Conservation (phyloP, 257 asterid genomes). For the Phtheirospermum japonicum region DNA sequence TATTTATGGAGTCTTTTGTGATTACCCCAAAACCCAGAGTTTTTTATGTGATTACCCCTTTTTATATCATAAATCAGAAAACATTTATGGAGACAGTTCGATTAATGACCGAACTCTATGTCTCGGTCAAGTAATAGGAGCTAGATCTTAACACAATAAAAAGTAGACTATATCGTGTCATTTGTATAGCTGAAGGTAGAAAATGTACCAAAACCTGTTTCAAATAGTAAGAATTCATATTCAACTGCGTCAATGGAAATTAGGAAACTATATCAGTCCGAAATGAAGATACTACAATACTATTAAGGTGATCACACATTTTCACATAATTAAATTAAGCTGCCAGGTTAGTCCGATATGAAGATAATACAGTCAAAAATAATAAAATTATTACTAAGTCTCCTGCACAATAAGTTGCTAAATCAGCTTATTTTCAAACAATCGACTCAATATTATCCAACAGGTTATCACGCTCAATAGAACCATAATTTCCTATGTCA, state of each 20-base stretch:
- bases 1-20: no score
- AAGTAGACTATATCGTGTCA: background rate
- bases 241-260: background rate
- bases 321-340: no score
- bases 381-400: no score
- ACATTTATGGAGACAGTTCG: background rate
- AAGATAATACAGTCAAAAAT: no score
- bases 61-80: slow-evolving; percentile 5
- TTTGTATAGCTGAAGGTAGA: background rate
- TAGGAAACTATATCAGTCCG: slow-evolving; percentile 5
- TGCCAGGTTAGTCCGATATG: no score
- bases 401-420: no score
- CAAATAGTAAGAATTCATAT: background rate
- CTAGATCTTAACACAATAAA: background rate
- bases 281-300: slow-evolving; percentile 1
- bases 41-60: no score
- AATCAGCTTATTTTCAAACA: no score
- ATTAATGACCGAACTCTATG: background rate
- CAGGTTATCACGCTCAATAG: no score
- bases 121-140: slow-evolving; percentile 14
- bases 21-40: no score
- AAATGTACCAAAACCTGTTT: background rate
- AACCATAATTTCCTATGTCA: no score
- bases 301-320: slow-evolving; percentile 1
- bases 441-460: no score